Base-by-base conservation (phyloP, 2,329 filamentous ascomycete genomes). In the Fusarium sp. region DNA sequence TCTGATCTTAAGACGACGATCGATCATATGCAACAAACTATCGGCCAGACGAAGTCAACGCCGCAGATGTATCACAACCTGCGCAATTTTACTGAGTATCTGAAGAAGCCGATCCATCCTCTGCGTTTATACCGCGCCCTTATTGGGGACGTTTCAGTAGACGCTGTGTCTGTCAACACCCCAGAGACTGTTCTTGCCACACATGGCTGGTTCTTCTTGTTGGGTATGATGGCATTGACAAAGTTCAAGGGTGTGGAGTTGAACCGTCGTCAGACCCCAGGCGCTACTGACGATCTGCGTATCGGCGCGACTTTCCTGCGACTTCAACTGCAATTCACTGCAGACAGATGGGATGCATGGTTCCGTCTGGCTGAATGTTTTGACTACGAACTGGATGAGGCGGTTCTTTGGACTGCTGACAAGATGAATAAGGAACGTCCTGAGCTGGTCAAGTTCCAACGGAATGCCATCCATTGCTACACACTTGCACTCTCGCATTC, bases 191-290 rank as follows among this genome's bases (percentile, higher is more conserved):
- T 88, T 1, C 82, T 97, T 34, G 94, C 95, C 0, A 89, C 89
- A 25, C 92, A 93, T 72, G 93, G 94, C 47, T 98, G 95, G 95
- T 97, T 94, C 79, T 97, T 96, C 79, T 83, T 98, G 30, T 88
- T 97, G 67, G 95, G 95, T 22, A 92, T 96, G 85, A 92, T 97
- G 59, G 91, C 93, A 4, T 86, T 98, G 60, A 93, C 92, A 45
- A 97, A 94, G 75, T 98, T 97, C 78, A 89, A 89, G 71, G 86
- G 83, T 32, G 87, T 88, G 77, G 92, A 84, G 84, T 87, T 83
- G 81, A 95, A 85, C 66, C 93, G 95, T 75, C 89, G 94, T 22
- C 87, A 94, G 73, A 93, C 89, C 5, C 91, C 92, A 2, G 91
- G 91, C 6, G 91, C 93, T 16, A 95, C 92, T 0, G 93, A 95